phyloP scores from a whole-genome alignment of 164 flowering plant genomes.

The Vitis cinerea region DNA sequence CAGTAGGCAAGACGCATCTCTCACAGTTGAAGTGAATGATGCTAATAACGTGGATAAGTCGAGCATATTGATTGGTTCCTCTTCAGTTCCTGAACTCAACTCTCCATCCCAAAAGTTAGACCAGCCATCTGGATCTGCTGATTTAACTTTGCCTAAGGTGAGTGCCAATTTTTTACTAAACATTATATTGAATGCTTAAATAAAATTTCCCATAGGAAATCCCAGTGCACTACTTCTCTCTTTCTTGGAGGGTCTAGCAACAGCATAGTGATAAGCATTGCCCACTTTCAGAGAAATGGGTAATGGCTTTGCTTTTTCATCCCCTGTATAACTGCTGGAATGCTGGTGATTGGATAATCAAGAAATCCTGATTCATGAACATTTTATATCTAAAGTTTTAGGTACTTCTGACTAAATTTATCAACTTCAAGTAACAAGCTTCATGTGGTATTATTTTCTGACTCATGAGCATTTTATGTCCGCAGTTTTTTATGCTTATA shows the following conservation, averaged over 20 bases:
- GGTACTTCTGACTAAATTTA: no score
- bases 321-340: no score
- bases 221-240: background rate
- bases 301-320: background rate
- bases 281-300: constrained; percentile 2
- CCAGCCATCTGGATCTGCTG: constrained; percentile 30
- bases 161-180: constrained; percentile 8
- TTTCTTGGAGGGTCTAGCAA: background rate
- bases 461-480: no score
- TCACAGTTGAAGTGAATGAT: constrained; percentile 16
- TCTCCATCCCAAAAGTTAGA: constrained; percentile 25
- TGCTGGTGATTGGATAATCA: no score
- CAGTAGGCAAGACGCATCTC: constrained; percentile 26
- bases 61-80: constrained; percentile 39
- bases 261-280: constrained; percentile 1
- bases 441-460: no score
- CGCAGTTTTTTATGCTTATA: no score
- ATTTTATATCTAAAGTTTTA: no score
- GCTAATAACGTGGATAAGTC: constrained; percentile 30
- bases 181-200: constrained; percentile 8
- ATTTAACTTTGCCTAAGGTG: constrained; percentile 50
- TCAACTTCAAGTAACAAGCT: no score
- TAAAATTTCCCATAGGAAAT: constrained; percentile 3
- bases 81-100: constrained; percentile 38
- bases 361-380: no score